Base-by-base conservation (phyloP, 2,329 filamentous ascomycete species). In the Chalaropsis ovoidea region DNA sequence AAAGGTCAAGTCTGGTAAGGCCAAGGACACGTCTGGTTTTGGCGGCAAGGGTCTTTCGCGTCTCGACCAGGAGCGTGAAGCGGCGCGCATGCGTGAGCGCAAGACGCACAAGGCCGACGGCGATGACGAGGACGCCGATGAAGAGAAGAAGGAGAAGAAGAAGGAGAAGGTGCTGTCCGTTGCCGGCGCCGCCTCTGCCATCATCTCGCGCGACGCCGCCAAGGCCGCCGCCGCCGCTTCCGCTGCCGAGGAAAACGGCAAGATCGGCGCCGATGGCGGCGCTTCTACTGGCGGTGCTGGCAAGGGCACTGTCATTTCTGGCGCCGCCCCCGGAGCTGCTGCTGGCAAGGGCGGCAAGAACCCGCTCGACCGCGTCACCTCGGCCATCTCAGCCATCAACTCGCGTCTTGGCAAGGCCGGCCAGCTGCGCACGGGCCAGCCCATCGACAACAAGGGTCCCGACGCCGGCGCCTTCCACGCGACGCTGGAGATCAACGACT, bases 401-500 rank as follows among this genome's bases (percentile, higher is more conserved):
- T 87, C 86, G 68, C 90, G 94, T 70, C 82, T 99, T 47, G 93
- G 90, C 72, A 90, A 90, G 71, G 90, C 90, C 42, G 92, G 92
- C 43, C 88, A 94, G 73, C 86, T 96, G 71, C 88, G 94, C 68
- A 88, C 90, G 3, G 94, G 94, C 15, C 92, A 95, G 68, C 91
- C 94, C 7, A 95, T 96, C 73, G 94, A 99, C 78, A 99, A 99
- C 78, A 96, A 96, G 76, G 94, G 94, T 0, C 94, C 94, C 0
- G 94, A 99, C 75, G 94, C 94, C 2, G 94, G 94, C 63, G 91
- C 92, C 0, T 99, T 91, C 81, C 94, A 99, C 75, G 92, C 94
- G 17, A 97, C 93, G 3, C 81, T 99, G 68, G 94, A 97, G 76
- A 99, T 99, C 83, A 99, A 99, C 76, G 94, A 99, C 76, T 97